Evolutionary conservation across 352 stramenopile genomes (phyloP).

Genomic region (Blastocystis sp.): DNA sequence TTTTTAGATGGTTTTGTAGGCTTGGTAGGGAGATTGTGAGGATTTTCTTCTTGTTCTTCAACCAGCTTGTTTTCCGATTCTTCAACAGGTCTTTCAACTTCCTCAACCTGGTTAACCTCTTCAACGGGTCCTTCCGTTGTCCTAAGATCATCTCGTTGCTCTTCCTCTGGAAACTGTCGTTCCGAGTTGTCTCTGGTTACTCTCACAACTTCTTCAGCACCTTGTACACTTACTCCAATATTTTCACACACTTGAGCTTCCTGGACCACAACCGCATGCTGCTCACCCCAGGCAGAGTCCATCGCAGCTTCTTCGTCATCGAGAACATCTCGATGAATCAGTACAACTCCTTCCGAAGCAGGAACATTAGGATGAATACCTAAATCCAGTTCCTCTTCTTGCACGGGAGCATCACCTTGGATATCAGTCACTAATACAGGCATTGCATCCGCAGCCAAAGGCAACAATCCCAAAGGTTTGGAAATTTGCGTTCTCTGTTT

Average conservation of each 20-base stretch:
- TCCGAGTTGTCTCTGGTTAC: background rate
- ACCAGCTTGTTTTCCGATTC: no score
- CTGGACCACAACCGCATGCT: background rate
- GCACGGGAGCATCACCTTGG: background rate
- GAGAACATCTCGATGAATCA: constrained; percentile 4
- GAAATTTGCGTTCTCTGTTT: no score
- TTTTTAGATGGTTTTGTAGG: background rate
- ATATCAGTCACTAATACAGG: background rate
- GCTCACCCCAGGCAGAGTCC: background rate
- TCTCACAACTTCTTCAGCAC: background rate
- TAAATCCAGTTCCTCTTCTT: background rate
- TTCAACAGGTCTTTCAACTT: no score
- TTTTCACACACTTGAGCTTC: background rate
- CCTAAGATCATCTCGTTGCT: background rate
- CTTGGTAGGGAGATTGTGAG: no score
- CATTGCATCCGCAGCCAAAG: background rate
- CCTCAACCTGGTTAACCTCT: no score
- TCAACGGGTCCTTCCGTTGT: background rate
- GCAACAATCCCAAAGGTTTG: background rate
- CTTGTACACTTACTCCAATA: background rate
- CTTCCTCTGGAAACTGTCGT: background rate
- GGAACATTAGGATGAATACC: background rate
- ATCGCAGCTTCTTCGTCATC: background rate
- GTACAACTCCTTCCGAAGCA: background rate
- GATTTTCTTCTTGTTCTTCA: no score